Evolutionary conservation across 257 asterid species (phyloP), one percentile per base, ranked within the genome.

Genomic region (Lycium barbarum): DNA sequence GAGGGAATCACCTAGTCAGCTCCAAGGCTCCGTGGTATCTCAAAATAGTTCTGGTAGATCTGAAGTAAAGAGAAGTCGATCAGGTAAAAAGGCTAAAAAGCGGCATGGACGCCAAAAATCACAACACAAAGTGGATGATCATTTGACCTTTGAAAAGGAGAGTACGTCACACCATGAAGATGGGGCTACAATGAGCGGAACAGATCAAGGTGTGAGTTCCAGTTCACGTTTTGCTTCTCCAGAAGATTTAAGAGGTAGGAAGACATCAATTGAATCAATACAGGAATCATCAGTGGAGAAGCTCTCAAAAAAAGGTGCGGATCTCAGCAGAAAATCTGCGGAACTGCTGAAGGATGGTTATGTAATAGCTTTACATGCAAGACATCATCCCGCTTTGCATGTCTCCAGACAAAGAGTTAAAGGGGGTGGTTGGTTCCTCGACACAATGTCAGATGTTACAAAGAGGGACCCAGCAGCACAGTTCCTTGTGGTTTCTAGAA

Each of bases 361-460:
- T 88, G 86, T 97, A 35, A 92, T 97, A 74, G 96, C 98, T 86
- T 88, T 97, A 84, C 93, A 89, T n/a, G 90, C 99, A 80, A 90
- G 95, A 90, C 98, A 95, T 86, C 90, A 84, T 80, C 92, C 93
- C 55, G 91, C 92, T 45, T 93, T 97, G 84, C 94, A 97, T 88
- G 95, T 97, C 72, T 95, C 99, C 26, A 92, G 98, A 88, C 97
- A 93, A 87, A 93, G 99, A 91, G 93, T 91, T 86, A 85, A 94
- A 89, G 99, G 98, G 9, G 99, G 99, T 76, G 99, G 98, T 61
- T 97, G 99, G 99, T 95, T 97, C 91, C 94, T 97, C 45, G 99
- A 97, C 85, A 90, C 99, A 17, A 84, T 92, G 91, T 87, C 98
- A 33, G 92, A 91, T 86, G 95, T 95, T 20, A 90, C 98, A 70